Evolutionary conservation across 106 monocot species (phyloP), one percentile per base, ranked within the genome.

Genomic region (Triglochin maritima): DNA sequence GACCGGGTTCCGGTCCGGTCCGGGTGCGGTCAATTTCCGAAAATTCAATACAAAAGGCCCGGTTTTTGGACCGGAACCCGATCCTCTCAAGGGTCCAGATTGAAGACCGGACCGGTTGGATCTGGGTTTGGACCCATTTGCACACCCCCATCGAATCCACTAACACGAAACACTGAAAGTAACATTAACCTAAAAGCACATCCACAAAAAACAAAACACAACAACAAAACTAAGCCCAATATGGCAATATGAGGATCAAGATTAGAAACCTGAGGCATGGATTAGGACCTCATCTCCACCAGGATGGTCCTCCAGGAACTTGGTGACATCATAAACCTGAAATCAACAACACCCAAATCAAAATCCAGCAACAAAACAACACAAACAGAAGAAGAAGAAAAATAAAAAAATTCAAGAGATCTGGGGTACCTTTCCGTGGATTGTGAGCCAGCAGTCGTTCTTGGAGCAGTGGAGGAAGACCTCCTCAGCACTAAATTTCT

Each of bases 301-400:
- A 11, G 74, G 74, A 74, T 74, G 74, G 11, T 74, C 74, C 42
- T 74, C 74, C 49, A 74, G 60, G 57, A 74, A 74, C 13, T 59
- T 58, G 11, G 66, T 74, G 13, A 74, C 74, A 52, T 74, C 66
- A 50, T 74, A 74, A 11, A 71, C 71, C 71, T 71, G 53, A 5
- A 12, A 68, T 4, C 53, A 45, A 66, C 49, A 14, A 66, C 43
- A 56, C 44, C 63, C 47, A 13, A 57, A 44, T n/a, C 53, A 12
- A 2, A 69, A 56, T 57, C 43, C 6, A 56, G 16, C 17, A 17
- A 43, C 2, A 17, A 13, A 43, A 42, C 52, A 4, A 67, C 43
- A 55, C 2, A 15, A 10, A 66, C 44, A 58, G 58, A 54, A n/a
- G n/a, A n/a, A n/a, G n/a, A n/a, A n/a, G n/a, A n/a, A n/a, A n/a